Base-by-base conservation (phyloP, 768 basidiomycete species). In the Leucogyrophana mollusca region DNA sequence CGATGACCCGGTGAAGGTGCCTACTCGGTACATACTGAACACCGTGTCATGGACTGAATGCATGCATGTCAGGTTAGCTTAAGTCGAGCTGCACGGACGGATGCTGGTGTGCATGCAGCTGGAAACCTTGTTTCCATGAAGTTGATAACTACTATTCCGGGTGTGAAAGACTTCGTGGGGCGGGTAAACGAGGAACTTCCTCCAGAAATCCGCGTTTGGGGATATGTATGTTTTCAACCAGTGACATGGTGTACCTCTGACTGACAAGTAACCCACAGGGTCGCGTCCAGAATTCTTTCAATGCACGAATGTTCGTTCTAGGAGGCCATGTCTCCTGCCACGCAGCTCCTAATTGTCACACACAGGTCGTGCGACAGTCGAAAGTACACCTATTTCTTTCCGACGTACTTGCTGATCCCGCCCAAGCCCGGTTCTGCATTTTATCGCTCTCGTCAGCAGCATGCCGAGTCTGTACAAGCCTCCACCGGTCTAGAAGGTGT, bases 301-400 rank as follows among this genome's bases (percentile, higher is more conserved):
- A 87, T 50, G 87, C 89, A 9, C 76, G 89, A 62, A 64, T 79
- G 88, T 88, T 49, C 10, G 76, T 60, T 5, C 11, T 21, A 23
- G 13, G 22, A 36, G 20, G 21, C 24, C 6, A 39, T 41, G n/a
- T 52, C 4, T 24, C 32, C 33, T 27, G 35, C 10, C 41, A 9
- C 20, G 13, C 25, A 34, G 36, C 32, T 24, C 21, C 36, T 46
- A 34, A 22, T 47, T 20, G 13, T 6, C 24, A 16, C 18, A 43
- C 0, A 50, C 66, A 94, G 91, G 49, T 74, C 83, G 2, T 97
- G 94, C 68, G 94, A 97, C 62, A 95, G 94, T 50, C 81, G 95
- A 49, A 92, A 94, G 64, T 99, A 99, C 69, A 96, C 94, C 13
- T 99, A 99, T 67, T 90, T 90, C 69, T 87, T 99, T 54, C 96